Evolutionary conservation across 2,329 filamentous ascomycete genomes (phyloP), one percentile per base, ranked within the genome.

Genomic region (Exophiala xenobiotica): DNA sequence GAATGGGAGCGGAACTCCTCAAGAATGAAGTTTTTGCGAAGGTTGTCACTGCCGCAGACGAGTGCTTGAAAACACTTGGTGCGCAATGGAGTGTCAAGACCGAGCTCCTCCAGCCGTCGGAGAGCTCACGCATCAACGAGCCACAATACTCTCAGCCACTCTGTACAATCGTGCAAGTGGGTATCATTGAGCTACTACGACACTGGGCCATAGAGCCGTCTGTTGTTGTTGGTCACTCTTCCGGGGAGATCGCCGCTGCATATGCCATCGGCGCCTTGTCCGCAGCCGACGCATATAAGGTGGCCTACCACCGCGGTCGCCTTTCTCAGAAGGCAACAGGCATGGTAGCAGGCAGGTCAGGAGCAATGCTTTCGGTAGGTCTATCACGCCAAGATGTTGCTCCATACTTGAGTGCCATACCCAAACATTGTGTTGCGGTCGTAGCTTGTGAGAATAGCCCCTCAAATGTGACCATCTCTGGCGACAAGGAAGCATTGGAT

Each of bases 361-460:
- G 66, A 7, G 56, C 53, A 2, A 68, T 68, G 67, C 54, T 65
- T 38, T 64, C 66, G 12, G 57, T 63, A 42, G 65, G 64, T 8
- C 33, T 62, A 3, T 23, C 41, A 54, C 12, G n/a, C n/a, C n/a
- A 55, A 51, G 41, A 53, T 47, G 9, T 57, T 59, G 50, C 46
- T 55, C 5, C 58, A 58, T 19, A 49, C 47, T 20, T 20, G 49
- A 31, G 35, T 53, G 59, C 61, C 23, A 11, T 8, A 23, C 18
- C 55, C 39, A 43, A 46, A 5, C 16, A 26, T 38, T 64, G 64
- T 5, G 37, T 53, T 37, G 40, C 38, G 26, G 46, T 56, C 11
- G n/a, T n/a, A n/a, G 74, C 69, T 1, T 74, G 70, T 35, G 57
- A 68, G 22, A 75, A 74, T 54, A 67, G 65, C 1, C 68, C 66